Conservation (phyloP, 176 grass and related monocot species). For the Avena sativa region DNA sequence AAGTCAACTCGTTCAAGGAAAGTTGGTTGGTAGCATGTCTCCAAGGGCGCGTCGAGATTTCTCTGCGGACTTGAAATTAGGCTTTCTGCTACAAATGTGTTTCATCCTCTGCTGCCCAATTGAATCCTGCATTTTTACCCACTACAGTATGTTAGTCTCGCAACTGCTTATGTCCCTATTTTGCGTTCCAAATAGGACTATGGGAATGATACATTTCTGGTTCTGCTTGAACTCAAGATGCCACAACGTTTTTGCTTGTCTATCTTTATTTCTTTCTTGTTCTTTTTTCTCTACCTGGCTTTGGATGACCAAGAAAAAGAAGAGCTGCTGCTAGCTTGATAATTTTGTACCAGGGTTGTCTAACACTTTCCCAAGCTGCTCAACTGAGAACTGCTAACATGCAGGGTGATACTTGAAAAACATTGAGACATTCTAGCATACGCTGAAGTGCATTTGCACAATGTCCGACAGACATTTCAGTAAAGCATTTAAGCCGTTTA, state of each 20-base stretch:
- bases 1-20: neutral
- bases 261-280: neutral
- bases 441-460: conserved; percentile 4
- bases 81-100: neutral
- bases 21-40: conserved; percentile 12
- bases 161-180: neutral
- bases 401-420: neutral
- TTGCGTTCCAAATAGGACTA: conserved; percentile 13
- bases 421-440: conserved; percentile 6
- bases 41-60: neutral
- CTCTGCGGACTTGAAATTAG: neutral
- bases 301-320: conserved; percentile 22
- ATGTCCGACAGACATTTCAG: conserved; percentile 14
- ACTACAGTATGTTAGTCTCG: neutral
- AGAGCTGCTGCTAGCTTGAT: conserved; percentile 27
- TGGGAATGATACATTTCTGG: neutral
- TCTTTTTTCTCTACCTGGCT: conserved; percentile 3
- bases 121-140: neutral
- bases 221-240: neutral
- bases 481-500: conserved; percentile 17
- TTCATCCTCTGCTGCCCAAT: neutral
- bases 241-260: neutral
- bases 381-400: conserved; percentile 7
- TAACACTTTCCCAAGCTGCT: neutral
- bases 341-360: conserved; percentile 1